Evolutionary conservation across 176 grass and related monocot species (phyloP).

Genomic region (Lolium perenne): DNA sequence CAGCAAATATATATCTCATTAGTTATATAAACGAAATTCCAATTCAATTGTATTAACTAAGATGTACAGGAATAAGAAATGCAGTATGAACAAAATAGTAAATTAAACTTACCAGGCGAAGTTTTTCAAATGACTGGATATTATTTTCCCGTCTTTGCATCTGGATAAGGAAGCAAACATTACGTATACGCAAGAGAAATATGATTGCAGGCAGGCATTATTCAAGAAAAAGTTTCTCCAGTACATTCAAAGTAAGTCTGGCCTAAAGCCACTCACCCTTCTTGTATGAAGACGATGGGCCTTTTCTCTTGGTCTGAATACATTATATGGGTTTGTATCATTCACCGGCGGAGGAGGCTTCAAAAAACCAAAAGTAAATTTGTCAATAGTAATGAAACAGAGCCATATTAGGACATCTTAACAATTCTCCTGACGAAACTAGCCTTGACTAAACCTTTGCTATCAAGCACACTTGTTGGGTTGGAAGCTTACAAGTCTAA

Average conservation of each 20-base stretch:
- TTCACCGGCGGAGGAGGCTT: slow-evolving; percentile 94
- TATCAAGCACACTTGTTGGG: background rate
- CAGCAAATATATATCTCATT: background rate
- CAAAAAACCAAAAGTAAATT: slow-evolving; percentile 47
- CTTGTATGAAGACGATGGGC: slow-evolving; percentile 91
- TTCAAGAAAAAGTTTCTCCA: slow-evolving; percentile 10
- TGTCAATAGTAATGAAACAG: slow-evolving; percentile 38
- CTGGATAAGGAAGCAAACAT: slow-evolving; percentile 59
- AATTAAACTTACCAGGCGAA: slow-evolving; percentile 69
- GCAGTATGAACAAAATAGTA: background rate
- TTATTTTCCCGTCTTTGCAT: slow-evolving; percentile 99
- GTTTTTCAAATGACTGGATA: slow-evolving; percentile 93
- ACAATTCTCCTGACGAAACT: background rate
- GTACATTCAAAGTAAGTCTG: slow-evolving; percentile 26
- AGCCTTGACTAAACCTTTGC: background rate
- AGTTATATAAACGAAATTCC: background rate
- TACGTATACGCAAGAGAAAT: slow-evolving; percentile 32
- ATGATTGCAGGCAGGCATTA: background rate
- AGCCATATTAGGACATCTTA: slow-evolving; percentile 28
- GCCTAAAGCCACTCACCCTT: slow-evolving; percentile 67
- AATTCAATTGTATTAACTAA: background rate
- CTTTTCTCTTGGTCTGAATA: slow-evolving; percentile 99
- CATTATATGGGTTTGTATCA: slow-evolving; percentile 99
- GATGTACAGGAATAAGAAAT: background rate
- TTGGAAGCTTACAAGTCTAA: slow-evolving; percentile 13